Evolutionary conservation across 2,329 filamentous ascomycete species (phyloP).

Genomic region (Colletotrichum musicola): DNA sequence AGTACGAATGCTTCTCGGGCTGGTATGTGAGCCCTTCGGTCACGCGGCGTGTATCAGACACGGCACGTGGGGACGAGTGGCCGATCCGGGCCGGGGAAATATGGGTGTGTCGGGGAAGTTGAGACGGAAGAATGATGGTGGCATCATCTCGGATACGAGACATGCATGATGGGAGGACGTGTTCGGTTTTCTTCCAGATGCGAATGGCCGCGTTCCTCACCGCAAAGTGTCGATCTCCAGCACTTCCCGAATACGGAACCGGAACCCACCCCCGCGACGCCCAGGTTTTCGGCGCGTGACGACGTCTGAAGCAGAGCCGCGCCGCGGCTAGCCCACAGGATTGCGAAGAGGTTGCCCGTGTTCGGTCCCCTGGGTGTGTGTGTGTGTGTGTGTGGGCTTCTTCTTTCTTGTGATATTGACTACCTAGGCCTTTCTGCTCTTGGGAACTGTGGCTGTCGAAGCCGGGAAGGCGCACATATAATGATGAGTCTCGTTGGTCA

Average conservation of each 20-base stretch:
- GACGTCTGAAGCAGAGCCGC: slow-evolving; percentile 15
- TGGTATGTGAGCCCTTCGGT: slow-evolving; percentile 2
- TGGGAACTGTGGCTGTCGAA: too few relatives aligned
- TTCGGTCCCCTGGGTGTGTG: neutral
- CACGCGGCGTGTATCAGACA: slow-evolving; percentile 2
- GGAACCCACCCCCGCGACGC: slow-evolving; percentile 3
- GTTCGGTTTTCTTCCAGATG: slow-evolving; percentile 27
- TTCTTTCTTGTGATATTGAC: slow-evolving; percentile 4
- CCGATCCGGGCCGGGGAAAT: neutral
- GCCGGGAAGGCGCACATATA: too few relatives aligned
- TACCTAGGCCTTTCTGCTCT: neutral
- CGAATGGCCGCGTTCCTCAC: slow-evolving; percentile 17
- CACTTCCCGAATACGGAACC: slow-evolving; percentile 31
- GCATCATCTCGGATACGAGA: slow-evolving; percentile 12
- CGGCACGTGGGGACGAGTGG: neutral
- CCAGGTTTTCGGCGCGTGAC: neutral
- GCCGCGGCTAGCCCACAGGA: neutral
- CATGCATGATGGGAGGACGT: slow-evolving; percentile 12
- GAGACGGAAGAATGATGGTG: slow-evolving; percentile 22
- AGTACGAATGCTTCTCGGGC: slow-evolving; percentile 7
- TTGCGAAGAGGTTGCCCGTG: slow-evolving; percentile 15
- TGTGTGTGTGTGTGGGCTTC: neutral
- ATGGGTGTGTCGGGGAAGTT: neutral
- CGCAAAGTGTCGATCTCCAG: slow-evolving; percentile 1
- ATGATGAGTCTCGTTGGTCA: neutral